Evolutionary conservation across 192 early-diverging fungal species (phyloP), one percentile per base, ranked within the genome.

Genomic region (Mortierella hygrophila): DNA sequence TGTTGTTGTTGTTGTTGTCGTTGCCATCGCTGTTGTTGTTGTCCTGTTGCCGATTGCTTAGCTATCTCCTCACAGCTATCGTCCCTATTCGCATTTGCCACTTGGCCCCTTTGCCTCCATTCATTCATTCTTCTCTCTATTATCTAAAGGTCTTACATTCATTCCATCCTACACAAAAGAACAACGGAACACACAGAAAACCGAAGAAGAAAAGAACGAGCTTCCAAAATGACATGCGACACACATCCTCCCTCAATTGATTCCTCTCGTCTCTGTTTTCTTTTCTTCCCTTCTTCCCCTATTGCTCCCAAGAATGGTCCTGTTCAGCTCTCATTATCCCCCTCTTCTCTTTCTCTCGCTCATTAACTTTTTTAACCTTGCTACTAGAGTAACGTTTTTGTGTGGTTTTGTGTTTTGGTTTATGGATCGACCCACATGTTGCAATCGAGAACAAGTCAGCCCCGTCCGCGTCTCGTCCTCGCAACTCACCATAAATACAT

Each of bases 221-320:
- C n/a, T 6, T 70, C 15, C 37, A 11, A 40, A 37, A 38, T 70
- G 16, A 32, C 41, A 40, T 35, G 29, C 8, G 21, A 35, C 72
- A 44, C 20, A 46, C 6, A 35, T 16, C 26, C 20, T 47, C 49
- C 29, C 21, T 55, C 4, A 32, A 15, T 44, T 73, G 21, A 15
- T 21, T 37, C 20, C 37, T 11, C 23, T 23, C 26, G 63, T 26
- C 29, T 57, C 10, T 23, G 16, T 75, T 26, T 18, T 57, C 10
- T 38, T 38, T 10, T 32, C 73, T 55, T 41, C n/a, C 37, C 23
- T 54, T 40, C 37, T 41, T 32, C 20, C 3, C 23, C 35, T 46
- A n/a, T 21, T 76, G 54, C 57, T 75, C 74, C 55, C 74, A 40
- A 32, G 13, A 49, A 21, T 75, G 23, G 29, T 63, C 54, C 23